Conservation (phyloP, 805 yeast genomes). For the Cyberlindnera lachancei region DNA sequence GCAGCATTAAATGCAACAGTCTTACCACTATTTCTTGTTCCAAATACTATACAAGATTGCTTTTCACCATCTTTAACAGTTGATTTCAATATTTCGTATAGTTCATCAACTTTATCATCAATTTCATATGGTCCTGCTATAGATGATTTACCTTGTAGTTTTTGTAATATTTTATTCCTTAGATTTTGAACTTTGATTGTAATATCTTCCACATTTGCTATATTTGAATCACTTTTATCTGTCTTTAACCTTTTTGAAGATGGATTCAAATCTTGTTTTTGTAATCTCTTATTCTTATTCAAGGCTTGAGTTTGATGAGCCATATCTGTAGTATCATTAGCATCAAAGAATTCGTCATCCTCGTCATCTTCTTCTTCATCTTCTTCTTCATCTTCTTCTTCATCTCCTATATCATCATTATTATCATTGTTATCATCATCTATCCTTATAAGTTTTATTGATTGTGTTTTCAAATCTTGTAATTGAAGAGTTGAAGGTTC, state of each 20-base stretch:
- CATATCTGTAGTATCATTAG: conserved; percentile 1
- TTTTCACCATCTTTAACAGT: conserved; percentile 67
- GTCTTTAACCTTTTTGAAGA: too few relatives aligned
- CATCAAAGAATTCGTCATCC: conserved; percentile 7
- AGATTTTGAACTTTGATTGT: too few relatives aligned
- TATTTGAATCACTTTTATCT: too few relatives aligned
- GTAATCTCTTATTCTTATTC: too few relatives aligned
- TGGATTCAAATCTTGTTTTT: too few relatives aligned
- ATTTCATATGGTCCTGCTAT: conserved; percentile 28
- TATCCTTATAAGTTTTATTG: too few relatives aligned
- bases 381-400: conserved; percentile 2
- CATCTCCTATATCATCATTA: background rate
- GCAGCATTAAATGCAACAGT: conserved; percentile 55
- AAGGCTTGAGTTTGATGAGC: background rate
- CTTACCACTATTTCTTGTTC: conserved; percentile 78
- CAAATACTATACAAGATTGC: conserved; percentile 72
- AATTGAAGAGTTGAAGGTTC: too few relatives aligned
- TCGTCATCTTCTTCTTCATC: conserved; percentile 1
- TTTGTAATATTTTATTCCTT: conserved; percentile 3
- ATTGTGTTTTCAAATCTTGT: too few relatives aligned
- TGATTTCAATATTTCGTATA: conserved; percentile 51
- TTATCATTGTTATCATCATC: background rate
- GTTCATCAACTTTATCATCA: conserved; percentile 35
- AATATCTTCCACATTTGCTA: too few relatives aligned
- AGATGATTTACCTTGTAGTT: conserved; percentile 7